Evolutionary conservation across 164 flowering plant genomes (phyloP).

Genomic region (Stephania yunnanensis): DNA sequence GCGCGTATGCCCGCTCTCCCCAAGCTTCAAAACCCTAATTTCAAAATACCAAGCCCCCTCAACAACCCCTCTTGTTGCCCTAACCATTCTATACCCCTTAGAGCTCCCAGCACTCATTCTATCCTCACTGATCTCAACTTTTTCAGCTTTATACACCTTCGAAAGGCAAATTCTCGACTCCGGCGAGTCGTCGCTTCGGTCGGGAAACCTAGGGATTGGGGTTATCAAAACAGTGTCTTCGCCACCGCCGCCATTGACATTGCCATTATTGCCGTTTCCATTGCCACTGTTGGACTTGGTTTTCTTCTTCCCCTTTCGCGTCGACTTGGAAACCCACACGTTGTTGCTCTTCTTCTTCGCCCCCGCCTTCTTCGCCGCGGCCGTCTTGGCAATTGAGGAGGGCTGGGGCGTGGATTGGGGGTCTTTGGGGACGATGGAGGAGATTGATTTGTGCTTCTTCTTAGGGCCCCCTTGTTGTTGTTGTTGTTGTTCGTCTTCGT

Average conservation of each 20-base stretch:
- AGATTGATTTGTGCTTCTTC: constrained; percentile 50
- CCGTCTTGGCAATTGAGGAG: too few relatives aligned
- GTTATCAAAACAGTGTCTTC: constrained; percentile 60
- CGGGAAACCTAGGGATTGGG: constrained; percentile 66
- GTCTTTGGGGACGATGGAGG: constrained; percentile 15
- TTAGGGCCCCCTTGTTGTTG: constrained; percentile 33
- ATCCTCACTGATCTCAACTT: constrained; percentile 88
- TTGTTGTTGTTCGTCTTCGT: constrained; percentile 8
- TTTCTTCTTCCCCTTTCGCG: constrained; percentile 74
- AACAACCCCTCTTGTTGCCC: constrained; percentile 83
- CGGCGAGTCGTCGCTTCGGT: constrained; percentile 62
- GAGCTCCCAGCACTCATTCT: constrained; percentile 68
- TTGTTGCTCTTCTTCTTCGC: constrained; percentile 55
- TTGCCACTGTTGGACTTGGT: constrained; percentile 27
- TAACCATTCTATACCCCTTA: constrained; percentile 93
- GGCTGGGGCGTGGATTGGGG: background rate
- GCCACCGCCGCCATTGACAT: background rate
- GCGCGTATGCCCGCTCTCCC: constrained; percentile 87
- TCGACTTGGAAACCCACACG: constrained; percentile 62
- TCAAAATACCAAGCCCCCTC: constrained; percentile 97
- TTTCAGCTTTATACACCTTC: constrained; percentile 87
- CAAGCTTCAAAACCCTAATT: constrained; percentile 64
- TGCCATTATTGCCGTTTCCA: background rate
- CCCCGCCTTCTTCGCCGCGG: too few relatives aligned
- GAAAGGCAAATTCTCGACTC: constrained; percentile 69